A percentile compares a stretch with the other conserved stretches of the same genome.
These are phyloP conservation scores for Diplocarpon rosae DNA, from an alignment of 2,329 filamentous ascomycete species.

Conservation along the genomic window DNA sequence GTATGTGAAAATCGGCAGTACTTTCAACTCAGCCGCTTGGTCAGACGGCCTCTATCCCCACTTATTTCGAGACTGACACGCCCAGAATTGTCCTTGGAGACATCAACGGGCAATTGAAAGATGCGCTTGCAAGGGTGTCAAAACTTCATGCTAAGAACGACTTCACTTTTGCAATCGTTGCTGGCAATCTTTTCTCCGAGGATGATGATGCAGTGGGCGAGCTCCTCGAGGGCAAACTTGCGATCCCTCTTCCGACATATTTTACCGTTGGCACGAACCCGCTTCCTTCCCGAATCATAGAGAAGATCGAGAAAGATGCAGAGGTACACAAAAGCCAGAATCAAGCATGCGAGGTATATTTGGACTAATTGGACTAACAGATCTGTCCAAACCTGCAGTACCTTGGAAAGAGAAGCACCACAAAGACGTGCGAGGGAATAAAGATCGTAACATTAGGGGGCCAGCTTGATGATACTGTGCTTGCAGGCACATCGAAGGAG, in stretches of 20 bases:
- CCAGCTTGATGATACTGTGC: slow-evolving; percentile 47
- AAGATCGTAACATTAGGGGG: slow-evolving; percentile 83
- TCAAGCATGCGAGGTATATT: neutral
- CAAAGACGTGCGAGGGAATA: slow-evolving; percentile 83
- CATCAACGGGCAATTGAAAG: slow-evolving; percentile 65
- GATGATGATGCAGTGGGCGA: slow-evolving; percentile 48
- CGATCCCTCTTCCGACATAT: slow-evolving; percentile 75
- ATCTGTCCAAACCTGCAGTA: slow-evolving; percentile 88
- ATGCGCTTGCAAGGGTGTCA: slow-evolving; percentile 69
- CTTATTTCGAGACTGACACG: slow-evolving; percentile 8
- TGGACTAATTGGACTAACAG: slow-evolving; percentile 25
- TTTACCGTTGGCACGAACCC: slow-evolving; percentile 68
- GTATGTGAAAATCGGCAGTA: too few species aligned
- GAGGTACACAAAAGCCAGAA: slow-evolving; percentile 32
- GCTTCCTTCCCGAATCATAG: slow-evolving; percentile 60
- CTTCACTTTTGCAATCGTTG: slow-evolving; percentile 76
- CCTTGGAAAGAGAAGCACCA: slow-evolving; percentile 74
- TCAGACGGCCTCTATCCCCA: too few species aligned
- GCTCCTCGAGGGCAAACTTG: slow-evolving; percentile 61
- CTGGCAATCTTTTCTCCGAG: slow-evolving; percentile 70
- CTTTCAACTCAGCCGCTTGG: too few species aligned
- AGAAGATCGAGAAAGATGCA: slow-evolving; percentile 62
- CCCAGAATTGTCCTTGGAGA: slow-evolving; percentile 56
- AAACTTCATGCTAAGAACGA: slow-evolving; percentile 76
- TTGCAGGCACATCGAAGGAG: slow-evolving; percentile 54